Percentiles rank a stretch among this genome's conserved stretches.
Conservation (phyloP, 305 asterid species). For the Fraxinus angustifolia region DNA sequence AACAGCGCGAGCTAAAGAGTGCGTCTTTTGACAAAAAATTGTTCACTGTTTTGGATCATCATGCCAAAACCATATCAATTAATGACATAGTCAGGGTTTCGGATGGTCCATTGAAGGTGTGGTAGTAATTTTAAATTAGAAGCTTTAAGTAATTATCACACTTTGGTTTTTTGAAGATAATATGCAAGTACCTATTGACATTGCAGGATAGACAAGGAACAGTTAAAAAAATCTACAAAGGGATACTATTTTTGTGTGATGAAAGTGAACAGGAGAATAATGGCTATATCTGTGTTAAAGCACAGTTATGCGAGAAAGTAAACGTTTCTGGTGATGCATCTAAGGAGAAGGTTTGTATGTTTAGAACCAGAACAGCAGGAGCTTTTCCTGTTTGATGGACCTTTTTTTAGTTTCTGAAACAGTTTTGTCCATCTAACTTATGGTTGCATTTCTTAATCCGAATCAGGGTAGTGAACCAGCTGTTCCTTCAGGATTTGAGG, state of each 20-base stretch:
- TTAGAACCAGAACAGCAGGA: background rate
- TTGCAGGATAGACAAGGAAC: conserved; percentile 80
- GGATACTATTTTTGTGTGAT: conserved; percentile 65
- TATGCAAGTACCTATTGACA: conserved; percentile 7
- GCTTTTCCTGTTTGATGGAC: background rate
- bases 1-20: conserved; percentile 54
- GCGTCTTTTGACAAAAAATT: conserved; percentile 87
- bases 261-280: conserved; percentile 59
- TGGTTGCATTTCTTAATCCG: conserved; percentile 13
- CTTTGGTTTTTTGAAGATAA: conserved; percentile 22
- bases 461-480: conserved; percentile 59
- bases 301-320: conserved; percentile 71
- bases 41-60: conserved; percentile 69
- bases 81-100: conserved; percentile 64
- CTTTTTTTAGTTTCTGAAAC: background rate
- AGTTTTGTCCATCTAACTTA: conserved; percentile 7
- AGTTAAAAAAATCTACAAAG: conserved; percentile 77
- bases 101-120: conserved; percentile 88
- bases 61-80: conserved; percentile 56
- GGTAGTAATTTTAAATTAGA: conserved; percentile 16
- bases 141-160: conserved; percentile 16
- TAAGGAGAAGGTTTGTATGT: conserved; percentile 59
- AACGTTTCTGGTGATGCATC: conserved; percentile 42
- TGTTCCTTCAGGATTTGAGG: conserved; percentile 56
- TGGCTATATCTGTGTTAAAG: conserved; percentile 71